Evolutionary conservation across 2,329 filamentous ascomycete species (phyloP), one percentile per base, ranked within the genome.

Genomic region (Colletotrichum orbiculare): DNA sequence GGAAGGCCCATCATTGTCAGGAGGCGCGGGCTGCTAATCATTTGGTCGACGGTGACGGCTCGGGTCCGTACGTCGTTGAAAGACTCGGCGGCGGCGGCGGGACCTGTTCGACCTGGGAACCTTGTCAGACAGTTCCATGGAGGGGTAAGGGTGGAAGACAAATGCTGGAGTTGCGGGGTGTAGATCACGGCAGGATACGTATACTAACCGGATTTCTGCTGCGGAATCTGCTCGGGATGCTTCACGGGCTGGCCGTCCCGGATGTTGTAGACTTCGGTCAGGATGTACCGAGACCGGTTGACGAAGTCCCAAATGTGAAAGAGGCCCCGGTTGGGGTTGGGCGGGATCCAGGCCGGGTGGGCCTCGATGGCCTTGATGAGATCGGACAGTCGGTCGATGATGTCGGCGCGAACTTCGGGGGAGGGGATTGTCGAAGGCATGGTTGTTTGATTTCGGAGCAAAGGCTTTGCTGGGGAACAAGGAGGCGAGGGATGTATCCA

Each of bases 251-350:
- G 67, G 12, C 78, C 77, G 33, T 71, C 71, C 15, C 71, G 70
- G 56, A 80, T 75, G 46, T 77, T 78, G 15, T 81, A 76, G 33
- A 81, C 72, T 72, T 81, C 78, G 7, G 72, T 73, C 67, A 79
- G 74, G 71, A 80, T 79, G 66, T 80, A 81, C 42, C 74, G 70
- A n/a, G 77, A 78, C 41, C 78, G 75, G 62, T 72, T 75, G 49
- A 76, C 76, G 68, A 81, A 82, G 67, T 81, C 78, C 77, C 77
- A 82, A 38, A 79, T 67, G 67, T 78, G 72, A 58, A 71, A 77
- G 45, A 81, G 74, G 13, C 74, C 74, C 15, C 71, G 69, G 60
- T 76, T 70, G 38, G 71, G 71, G 13, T 67, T 68, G n/a, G 69
- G 69, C 35, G 68, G 61, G 54, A 66, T 71, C 73, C 74, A 77